Percentiles rank a stretch among this genome's conserved stretches.
Conservation (phyloP, 2,329 filamentous ascomycete genomes). For the Sporothrix sp. region DNA sequence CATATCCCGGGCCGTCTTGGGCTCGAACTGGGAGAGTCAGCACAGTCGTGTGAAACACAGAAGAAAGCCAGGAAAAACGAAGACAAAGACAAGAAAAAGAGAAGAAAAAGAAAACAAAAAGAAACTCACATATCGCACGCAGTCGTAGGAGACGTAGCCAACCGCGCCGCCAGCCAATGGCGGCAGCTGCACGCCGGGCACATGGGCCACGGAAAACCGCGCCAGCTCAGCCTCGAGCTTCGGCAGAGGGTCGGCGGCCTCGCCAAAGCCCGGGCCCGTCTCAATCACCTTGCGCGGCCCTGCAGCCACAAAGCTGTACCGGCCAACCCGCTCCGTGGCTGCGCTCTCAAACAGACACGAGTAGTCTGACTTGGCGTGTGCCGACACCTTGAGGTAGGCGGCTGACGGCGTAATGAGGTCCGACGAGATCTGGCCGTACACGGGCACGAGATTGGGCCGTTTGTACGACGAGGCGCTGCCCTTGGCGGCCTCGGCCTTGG, state of each 20-base stretch:
- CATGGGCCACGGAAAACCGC: constrained; percentile 66
- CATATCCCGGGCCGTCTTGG: constrained; percentile 81
- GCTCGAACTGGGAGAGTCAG: constrained; percentile 96
- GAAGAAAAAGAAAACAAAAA: not conserved
- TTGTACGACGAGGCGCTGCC: constrained; percentile 9
- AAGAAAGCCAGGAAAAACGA: not conserved
- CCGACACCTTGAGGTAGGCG: constrained; percentile 85
- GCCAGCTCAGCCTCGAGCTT: constrained; percentile 71
- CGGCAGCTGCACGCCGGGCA: constrained; percentile 75
- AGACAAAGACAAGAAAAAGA: not conserved
- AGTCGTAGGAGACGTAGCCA: constrained; percentile 96
- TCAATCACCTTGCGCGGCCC: constrained; percentile 70
- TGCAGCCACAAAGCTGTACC: constrained; percentile 82
- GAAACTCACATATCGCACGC: constrained; percentile 54
- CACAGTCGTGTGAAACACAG: too few relatives aligned
- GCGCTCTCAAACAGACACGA: constrained; percentile 96
- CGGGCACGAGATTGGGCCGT: constrained; percentile 19
- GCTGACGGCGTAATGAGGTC: constrained; percentile 91
- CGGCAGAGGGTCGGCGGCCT: constrained; percentile 74
- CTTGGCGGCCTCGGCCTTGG: constrained; percentile 12
- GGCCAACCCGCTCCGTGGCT: constrained; percentile 78
- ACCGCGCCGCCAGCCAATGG: constrained; percentile 86
- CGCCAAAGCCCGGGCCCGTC: constrained; percentile 80
- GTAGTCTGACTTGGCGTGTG: constrained; percentile 53
- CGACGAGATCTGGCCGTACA: constrained; percentile 36